Percentiles rank a stretch among this genome's conserved stretches.
phyloP scores from a whole-genome alignment of 2,329 filamentous ascomycete species.

The Ophiosphaerella korrae region DNA sequence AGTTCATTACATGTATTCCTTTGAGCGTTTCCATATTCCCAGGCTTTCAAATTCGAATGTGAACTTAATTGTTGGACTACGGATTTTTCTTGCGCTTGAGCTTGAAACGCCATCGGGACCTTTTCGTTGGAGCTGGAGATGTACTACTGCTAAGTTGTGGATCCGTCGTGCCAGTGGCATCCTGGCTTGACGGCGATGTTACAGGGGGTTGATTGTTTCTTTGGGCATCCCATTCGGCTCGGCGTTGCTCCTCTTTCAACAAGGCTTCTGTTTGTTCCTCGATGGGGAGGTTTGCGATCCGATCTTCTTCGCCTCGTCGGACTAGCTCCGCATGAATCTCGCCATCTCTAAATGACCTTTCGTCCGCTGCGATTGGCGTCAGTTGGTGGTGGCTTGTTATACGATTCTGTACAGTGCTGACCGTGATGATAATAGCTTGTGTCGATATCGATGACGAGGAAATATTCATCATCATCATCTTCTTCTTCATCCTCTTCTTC shows the following conservation, averaged over 20 bases:
- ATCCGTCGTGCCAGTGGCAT: neutral
- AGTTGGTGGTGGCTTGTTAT: too few species aligned
- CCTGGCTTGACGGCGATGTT: neutral
- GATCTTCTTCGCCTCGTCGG: neutral
- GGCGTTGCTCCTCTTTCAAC: neutral
- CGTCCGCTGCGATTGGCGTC: neutral
- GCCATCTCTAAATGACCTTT: neutral
- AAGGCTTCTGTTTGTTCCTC: neutral
- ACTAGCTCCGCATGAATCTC: neutral
- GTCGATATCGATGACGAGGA: conserved; percentile 6
- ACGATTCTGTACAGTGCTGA: neutral
- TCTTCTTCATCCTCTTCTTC: neutral
- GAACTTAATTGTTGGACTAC: too few species aligned
- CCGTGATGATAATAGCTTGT: neutral
- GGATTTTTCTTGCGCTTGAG: neutral
- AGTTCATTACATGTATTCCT: neutral
- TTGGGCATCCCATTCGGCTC: neutral
- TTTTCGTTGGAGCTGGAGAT: neutral
- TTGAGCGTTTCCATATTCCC: too few species aligned
- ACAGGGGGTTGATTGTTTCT: neutral
- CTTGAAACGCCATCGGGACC: neutral
- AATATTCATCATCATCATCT: conserved; percentile 3
- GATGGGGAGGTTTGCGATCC: neutral
- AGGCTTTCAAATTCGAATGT: too few species aligned
- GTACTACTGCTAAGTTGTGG: neutral